These are phyloP conservation scores for Coniochaeta sp. DNA, from an alignment of 2,329 filamentous ascomycete species.

Conservation along the genomic window DNA sequence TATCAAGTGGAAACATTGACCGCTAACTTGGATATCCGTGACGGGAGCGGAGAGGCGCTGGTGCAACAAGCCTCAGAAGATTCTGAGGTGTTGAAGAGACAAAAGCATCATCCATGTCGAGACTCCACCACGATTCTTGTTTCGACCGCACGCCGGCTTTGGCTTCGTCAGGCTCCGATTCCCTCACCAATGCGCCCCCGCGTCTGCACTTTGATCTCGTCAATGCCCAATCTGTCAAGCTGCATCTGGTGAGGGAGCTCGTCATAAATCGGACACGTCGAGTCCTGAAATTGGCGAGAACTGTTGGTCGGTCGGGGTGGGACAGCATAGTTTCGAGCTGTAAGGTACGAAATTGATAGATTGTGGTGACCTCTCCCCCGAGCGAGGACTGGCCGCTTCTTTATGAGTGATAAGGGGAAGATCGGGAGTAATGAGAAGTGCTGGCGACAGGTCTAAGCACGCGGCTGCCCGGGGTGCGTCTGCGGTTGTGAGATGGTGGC, in stretches of 20 bases:
- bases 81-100: not conserved
- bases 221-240: not conserved
- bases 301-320: not conserved
- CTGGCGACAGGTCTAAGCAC: slow-evolving; percentile 1
- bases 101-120: not conserved
- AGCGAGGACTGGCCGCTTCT: not conserved
- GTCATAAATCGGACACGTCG: not conserved
- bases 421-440: not conserved
- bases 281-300: not conserved
- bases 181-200: not conserved
- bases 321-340: slow-evolving; percentile 1
- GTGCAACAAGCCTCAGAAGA: not conserved
- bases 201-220: not conserved
- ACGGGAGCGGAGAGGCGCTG: not conserved
- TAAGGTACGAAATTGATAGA: slow-evolving; percentile 1
- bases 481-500: not conserved
- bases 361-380: not conserved
- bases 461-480: not conserved
- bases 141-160: not conserved
- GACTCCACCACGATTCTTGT: not conserved
- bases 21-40: not conserved
- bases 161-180: not conserved
- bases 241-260: not conserved
- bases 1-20: not conserved
- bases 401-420: not conserved